Conservation (phyloP, 176 grass and related monocot genomes). For the Carex myosuroides region DNA sequence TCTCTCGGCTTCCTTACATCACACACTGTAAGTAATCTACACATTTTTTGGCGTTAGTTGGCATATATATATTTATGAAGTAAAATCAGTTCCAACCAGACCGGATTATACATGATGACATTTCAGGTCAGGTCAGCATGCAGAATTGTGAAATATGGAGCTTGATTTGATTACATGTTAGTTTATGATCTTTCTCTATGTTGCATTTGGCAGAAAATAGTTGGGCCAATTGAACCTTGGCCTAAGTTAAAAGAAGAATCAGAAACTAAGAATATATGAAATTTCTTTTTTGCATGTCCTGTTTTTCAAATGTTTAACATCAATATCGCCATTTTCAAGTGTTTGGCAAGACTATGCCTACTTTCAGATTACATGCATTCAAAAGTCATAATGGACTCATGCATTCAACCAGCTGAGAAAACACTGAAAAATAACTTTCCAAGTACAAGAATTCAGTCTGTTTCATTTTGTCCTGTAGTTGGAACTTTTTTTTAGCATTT, state of each 20-base stretch:
- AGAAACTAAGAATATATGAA: too few species aligned
- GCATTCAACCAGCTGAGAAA: too few species aligned
- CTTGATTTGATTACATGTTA: neutral
- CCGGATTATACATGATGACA: neutral
- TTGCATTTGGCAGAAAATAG: neutral
- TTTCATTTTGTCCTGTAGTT: neutral
- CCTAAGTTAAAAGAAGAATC: neutral
- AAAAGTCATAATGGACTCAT: too few species aligned
- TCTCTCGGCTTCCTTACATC: constrained; percentile 98
- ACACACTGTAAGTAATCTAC: constrained; percentile 57
- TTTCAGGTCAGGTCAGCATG: neutral
- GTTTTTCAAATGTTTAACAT: too few species aligned
- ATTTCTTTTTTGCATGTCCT: neutral
- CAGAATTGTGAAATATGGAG: neutral
- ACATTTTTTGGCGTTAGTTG: neutral
- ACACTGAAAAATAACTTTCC: too few species aligned
- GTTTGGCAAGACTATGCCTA: too few species aligned
- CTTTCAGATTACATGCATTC: too few species aligned
- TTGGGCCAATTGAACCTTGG: neutral
- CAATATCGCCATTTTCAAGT: too few species aligned
- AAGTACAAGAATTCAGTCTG: too few species aligned
- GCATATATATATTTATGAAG: neutral
- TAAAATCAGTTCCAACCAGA: neutral
- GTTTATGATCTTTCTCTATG: neutral
- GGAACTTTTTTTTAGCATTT: neutral